A percentile compares a stretch with the other conserved stretches of the same genome.
phyloP scores from a whole-genome alignment of 2,329 filamentous ascomycete genomes.

The Colletotrichum sp. region DNA sequence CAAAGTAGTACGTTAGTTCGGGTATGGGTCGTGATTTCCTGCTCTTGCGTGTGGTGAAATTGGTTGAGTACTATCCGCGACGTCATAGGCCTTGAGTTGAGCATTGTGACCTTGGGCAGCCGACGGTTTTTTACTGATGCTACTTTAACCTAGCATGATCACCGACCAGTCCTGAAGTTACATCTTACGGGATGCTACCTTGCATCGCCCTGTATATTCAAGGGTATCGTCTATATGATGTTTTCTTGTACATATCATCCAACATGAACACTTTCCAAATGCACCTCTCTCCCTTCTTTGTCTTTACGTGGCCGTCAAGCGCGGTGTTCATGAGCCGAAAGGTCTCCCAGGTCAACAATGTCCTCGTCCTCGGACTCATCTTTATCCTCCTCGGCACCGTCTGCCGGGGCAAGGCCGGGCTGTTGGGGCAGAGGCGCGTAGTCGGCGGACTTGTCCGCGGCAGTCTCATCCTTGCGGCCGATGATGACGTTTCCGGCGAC shows the following conservation, averaged over 20 bases:
- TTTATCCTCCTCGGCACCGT: conserved; percentile 21
- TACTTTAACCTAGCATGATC: background rate
- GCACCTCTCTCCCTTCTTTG: background rate
- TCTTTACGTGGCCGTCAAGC: background rate
- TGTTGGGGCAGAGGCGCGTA: conserved; percentile 34
- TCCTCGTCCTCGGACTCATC: conserved; percentile 36
- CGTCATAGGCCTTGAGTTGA: background rate
- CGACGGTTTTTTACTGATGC: background rate
- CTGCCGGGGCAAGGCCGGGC: conserved; percentile 7
- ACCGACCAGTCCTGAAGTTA: background rate
- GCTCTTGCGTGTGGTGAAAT: background rate
- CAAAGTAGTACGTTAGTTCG: background rate
- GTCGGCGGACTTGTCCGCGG: conserved; percentile 28
- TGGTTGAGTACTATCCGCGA: background rate
- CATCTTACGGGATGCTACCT: background rate
- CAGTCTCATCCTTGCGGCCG: conserved; percentile 67
- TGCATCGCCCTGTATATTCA: background rate
- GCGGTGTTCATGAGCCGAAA: conserved; percentile 8
- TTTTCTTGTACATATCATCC: background rate
- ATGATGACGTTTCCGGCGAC: conserved; percentile 82
- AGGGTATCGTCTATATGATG: background rate
- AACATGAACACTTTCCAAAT: background rate
- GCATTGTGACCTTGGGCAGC: background rate
- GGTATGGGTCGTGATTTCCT: background rate
- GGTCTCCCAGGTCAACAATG: conserved; percentile 36